A percentile compares a stretch with the other conserved stretches of the same genome.
Evolutionary conservation across 2,329 filamentous ascomycete species (phyloP).

Genomic region (Colletotrichum melonis): DNA sequence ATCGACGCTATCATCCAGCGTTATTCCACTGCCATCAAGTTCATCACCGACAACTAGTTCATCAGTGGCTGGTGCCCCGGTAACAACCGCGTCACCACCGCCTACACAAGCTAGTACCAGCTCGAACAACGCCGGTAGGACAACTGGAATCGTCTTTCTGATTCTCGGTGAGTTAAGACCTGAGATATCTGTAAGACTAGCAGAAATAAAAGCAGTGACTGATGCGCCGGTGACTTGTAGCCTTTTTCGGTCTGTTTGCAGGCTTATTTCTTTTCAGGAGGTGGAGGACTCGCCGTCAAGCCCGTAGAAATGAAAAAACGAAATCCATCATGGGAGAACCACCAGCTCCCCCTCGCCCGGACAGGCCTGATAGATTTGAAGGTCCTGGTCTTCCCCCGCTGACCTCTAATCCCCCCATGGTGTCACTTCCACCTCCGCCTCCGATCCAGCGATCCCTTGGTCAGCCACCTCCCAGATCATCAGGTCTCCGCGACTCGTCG

Average conservation of each 20-base stretch:
- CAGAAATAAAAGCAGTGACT: neutral
- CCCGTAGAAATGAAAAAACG: neutral
- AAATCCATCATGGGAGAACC: neutral
- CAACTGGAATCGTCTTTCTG: constrained; percentile 4
- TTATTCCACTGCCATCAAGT: neutral
- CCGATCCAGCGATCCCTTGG: neutral
- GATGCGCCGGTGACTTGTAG: neutral
- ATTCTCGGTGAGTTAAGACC: constrained; percentile 1
- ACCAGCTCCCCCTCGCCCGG: neutral
- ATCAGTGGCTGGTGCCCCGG: neutral
- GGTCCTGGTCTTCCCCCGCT: neutral
- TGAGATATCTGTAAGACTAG: too few species aligned
- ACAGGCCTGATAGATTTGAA: neutral
- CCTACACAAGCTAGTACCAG: neutral
- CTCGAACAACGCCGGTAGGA: constrained; percentile 5
- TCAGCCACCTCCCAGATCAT: constrained; percentile 1
- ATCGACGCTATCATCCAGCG: neutral
- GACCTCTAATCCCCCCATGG: constrained; percentile 17
- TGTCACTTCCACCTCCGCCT: neutral
- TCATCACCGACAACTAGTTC: neutral
- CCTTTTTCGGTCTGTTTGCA: constrained; percentile 7
- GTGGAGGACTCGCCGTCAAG: neutral
- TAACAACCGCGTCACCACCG: neutral
- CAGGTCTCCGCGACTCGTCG: neutral
- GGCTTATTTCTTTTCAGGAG: constrained; percentile 4